These are phyloP conservation scores for Paralagenidium karlingii DNA, from an alignment of 352 stramenopile genomes.

Conservation along the genomic window DNA sequence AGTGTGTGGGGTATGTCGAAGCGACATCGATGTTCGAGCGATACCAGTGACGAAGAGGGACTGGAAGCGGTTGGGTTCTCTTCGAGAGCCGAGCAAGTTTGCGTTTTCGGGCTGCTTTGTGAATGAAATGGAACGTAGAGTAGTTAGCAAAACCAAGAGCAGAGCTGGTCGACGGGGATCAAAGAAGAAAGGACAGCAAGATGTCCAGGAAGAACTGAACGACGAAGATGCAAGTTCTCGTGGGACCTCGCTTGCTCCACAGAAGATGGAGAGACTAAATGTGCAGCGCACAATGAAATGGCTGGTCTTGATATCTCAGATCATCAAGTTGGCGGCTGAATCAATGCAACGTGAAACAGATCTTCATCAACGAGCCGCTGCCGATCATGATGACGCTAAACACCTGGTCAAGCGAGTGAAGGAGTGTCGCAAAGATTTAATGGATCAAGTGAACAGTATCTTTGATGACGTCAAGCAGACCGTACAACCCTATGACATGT, in stretches of 20 bases:
- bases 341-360: neutral
- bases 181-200: neutral
- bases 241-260: conserved; percentile 19
- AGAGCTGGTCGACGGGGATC: neutral
- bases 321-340: conserved; percentile 35
- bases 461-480: conserved; percentile 53
- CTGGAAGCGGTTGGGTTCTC: too few species aligned
- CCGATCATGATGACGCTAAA: conserved; percentile 2
- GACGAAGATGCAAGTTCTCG: neutral
- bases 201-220: neutral
- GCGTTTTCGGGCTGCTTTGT: conserved; percentile 46
- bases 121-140: conserved; percentile 13
- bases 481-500: conserved; percentile 53
- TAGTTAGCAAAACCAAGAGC: conserved; percentile 3
- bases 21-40: conserved; percentile 30
- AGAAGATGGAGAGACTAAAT: conserved; percentile 73
- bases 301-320: conserved; percentile 45
- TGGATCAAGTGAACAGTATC: conserved; percentile 22
- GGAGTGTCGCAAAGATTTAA: neutral
- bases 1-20: conserved; percentile 41
- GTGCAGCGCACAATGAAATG: conserved; percentile 61
- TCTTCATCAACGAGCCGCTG: neutral
- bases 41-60: too few species aligned
- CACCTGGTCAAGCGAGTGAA: conserved; percentile 1
- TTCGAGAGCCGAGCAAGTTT: conserved; percentile 49